Conservation (phyloP, 164 flowering plant genomes). For the Magnolia sinica region DNA sequence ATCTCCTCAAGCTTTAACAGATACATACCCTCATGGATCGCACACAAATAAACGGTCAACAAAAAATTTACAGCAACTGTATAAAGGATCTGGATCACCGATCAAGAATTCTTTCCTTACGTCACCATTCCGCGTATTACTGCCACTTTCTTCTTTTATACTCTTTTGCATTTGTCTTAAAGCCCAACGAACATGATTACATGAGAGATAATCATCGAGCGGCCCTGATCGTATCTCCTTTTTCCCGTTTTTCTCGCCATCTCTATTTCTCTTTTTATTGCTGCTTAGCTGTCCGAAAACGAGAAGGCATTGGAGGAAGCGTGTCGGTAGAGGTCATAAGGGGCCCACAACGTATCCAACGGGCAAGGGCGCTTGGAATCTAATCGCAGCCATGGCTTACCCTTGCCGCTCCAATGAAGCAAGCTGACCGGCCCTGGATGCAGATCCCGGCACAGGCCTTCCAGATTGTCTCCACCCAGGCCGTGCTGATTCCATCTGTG, state of each 20-base stretch:
- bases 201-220: too few relatives aligned
- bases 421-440: slow-evolving; percentile 23
- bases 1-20: too few relatives aligned
- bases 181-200: too few relatives aligned
- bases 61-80: too few relatives aligned
- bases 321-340: slow-evolving; percentile 17
- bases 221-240: too few relatives aligned
- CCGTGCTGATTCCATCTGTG: slow-evolving; percentile 26
- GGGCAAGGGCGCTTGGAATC: slow-evolving; percentile 19
- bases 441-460: slow-evolving; percentile 18
- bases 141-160: too few relatives aligned
- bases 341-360: slow-evolving; percentile 20
- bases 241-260: neutral
- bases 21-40: too few relatives aligned
- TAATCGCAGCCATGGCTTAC: slow-evolving; percentile 22
- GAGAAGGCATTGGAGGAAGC: neutral
- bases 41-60: too few relatives aligned
- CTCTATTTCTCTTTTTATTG: neutral
- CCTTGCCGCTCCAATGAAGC: slow-evolving; percentile 28
- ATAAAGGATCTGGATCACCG: too few relatives aligned
- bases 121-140: too few relatives aligned
- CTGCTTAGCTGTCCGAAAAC: slow-evolving; percentile 6
- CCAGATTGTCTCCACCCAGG: slow-evolving; percentile 19
- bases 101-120: too few relatives aligned
- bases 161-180: too few relatives aligned